Percentiles rank a stretch among this genome's conserved stretches.
These are phyloP conservation scores for Penstemon newberryi DNA, from an alignment of 257 asterid genomes.

Conservation along the genomic window DNA sequence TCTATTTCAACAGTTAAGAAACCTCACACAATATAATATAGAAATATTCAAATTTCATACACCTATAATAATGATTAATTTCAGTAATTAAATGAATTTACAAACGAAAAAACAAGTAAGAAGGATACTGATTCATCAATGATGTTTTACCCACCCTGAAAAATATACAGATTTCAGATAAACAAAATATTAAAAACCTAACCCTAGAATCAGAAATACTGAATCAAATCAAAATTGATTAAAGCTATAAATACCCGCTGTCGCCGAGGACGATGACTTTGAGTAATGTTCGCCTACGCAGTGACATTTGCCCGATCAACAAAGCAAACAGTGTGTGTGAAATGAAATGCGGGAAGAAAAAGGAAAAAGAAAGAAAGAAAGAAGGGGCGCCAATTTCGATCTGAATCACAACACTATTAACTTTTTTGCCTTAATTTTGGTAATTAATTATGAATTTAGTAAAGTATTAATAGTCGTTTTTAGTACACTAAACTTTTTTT, in stretches of 20 bases:
- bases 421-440: constrained; percentile 12
- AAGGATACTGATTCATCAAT: constrained; percentile 98
- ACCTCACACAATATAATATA: constrained; percentile 17
- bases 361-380: constrained; percentile 26
- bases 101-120: neutral
- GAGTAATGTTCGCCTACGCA: constrained; percentile 89
- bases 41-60: no score
- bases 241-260: constrained; percentile 66
- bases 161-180: constrained; percentile 14
- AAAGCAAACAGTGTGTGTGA: constrained; percentile 20
- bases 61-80: neutral
- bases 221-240: constrained; percentile 12
- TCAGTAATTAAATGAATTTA: neutral
- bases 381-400: constrained; percentile 94
- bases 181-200: neutral
- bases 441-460: constrained; percentile 24
- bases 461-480: neutral
- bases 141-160: constrained; percentile 98
- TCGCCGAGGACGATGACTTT: constrained; percentile 99
- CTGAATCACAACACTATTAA: constrained; percentile 39
- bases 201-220: constrained; percentile 11
- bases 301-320: constrained; percentile 57
- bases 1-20: constrained; percentile 53
- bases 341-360: constrained; percentile 18
- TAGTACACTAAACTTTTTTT: no score